Base-by-base conservation (phyloP, 768 basidiomycete genomes). In the Lactarius trivialis region DNA sequence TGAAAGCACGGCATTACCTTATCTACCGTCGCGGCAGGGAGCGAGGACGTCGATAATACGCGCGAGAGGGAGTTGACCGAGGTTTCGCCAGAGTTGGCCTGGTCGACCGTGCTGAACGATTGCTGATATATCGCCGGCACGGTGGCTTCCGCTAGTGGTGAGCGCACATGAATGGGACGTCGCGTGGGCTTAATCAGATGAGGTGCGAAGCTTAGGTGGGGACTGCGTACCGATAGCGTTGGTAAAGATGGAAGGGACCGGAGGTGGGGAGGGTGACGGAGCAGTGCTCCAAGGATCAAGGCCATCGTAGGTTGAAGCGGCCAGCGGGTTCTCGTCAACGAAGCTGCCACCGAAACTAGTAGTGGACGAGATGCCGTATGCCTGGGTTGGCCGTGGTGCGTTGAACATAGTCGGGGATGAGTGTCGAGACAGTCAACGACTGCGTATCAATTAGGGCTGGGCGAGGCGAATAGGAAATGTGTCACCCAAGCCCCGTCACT, bases 61-160 rank as follows among this genome's bases (percentile, higher is more conserved):
- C 93, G 82, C 52, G 91, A 91, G 43, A 96, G 76, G 0, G 91
- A 81, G 67, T 86, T 90, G 39, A 97, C 84, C 19, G 93, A 93
- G 2, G 85, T 83, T 69, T 93, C 89, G 51, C 91, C 92, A 14
- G 82, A 76, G 64, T 82, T 82, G 33, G 69, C 77, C n/a, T 83
- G 79, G 73, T 93, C 91, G 32, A 91, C 85, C 7, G 85, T 78
- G 36, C 82, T 78, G 69, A 89, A 91, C 12, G 93, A 83, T 51
- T 79, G 79, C 63, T 83, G 81, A 74, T 97, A 97, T 54, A 88
- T 79, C 19, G 83, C 73, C 28, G 93, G 93, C 14, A 93, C 85
- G 26, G 85, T 86, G 48, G 90, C 91, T 73, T 89, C 86, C 61
- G 84, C 91, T 93, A 54, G 54, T 63, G 32, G 52, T 61, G 32